These are phyloP conservation scores for Begonia masoniana DNA, from an alignment of 306 rosid genomes.

Conservation along the genomic window DNA sequence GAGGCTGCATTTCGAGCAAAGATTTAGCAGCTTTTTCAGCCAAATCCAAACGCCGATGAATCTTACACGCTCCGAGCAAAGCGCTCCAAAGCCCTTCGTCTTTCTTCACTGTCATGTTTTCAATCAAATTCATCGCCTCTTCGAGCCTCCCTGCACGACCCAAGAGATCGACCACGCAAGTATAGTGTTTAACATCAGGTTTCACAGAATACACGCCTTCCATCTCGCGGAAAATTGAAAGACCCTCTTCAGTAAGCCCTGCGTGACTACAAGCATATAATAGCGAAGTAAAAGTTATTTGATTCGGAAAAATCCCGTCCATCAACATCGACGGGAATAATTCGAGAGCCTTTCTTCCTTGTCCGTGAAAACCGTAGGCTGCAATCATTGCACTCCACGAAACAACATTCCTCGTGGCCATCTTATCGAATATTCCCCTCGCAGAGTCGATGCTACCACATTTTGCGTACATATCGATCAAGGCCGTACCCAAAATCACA, in stretches of 20 bases:
- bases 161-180: constrained; percentile 70
- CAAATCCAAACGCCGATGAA: constrained; percentile 49
- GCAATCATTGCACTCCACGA: constrained; percentile 87
- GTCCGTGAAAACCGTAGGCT: constrained; percentile 64
- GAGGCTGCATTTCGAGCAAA: constrained; percentile 52
- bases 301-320: constrained; percentile 36
- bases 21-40: constrained; percentile 51
- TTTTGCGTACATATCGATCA: constrained; percentile 70
- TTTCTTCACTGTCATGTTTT: constrained; percentile 38
- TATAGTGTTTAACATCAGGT: constrained; percentile 63
- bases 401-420: constrained; percentile 55
- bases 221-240: constrained; percentile 37
- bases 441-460: constrained; percentile 59
- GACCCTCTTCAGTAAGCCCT: constrained; percentile 57
- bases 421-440: constrained; percentile 43
- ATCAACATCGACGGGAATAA: constrained; percentile 44
- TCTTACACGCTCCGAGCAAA: constrained; percentile 66
- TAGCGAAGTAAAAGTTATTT: constrained; percentile 52
- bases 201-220: constrained; percentile 39
- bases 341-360: constrained; percentile 50
- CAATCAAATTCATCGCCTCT: constrained; percentile 47
- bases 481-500: constrained; percentile 59
- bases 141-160: constrained; percentile 74
- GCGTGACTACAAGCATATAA: constrained; percentile 83
- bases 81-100: constrained; percentile 74